Base-by-base conservation (phyloP, 148 eudicot species). In the Agrostemma githago region DNA sequence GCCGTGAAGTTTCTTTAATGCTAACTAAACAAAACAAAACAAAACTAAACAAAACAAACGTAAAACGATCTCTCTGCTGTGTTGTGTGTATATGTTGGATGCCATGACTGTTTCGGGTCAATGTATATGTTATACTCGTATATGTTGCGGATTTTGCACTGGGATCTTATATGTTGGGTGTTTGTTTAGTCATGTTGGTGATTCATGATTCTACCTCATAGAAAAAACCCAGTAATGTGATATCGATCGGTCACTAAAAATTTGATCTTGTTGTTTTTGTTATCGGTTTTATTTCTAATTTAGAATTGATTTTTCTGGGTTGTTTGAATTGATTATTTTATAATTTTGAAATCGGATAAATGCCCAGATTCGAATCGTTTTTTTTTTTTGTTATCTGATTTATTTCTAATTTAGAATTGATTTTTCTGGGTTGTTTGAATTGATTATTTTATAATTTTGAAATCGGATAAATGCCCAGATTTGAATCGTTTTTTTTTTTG, bases 141-240 rank as follows among this genome's bases (percentile, higher is more conserved):
- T 26, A 26, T 26, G 34, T 26, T 26, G 34, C 34, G 34, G 34
- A 26, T 26, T 26, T 26, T 26, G 34, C 34, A 26, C 34, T 26
- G 34, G 34, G 34, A 26, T 26, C 34, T 26, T 26, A 26, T 26
- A 26, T 26, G 34, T 26, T 26, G 1, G 34, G 34, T 26, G 34
- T 26, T 26, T 26, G 34, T 26, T 26, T 26, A 26, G 34, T 26
- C 34, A 26, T 26, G 34, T 26, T 26, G 34, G 34, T 1, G 34
- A 26, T 26, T 26, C 34, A 26, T 26, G 1, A 26, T 26, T 26
- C 34, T 0, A 0, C 34, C 34, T 26, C 34, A 26, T 26, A 26
- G 58, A 82, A 79, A 72, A 82, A 68, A 67, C 86, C 84, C 42
- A 75, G 34, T 72, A 14, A n/a, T 66, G 10, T 51, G 14, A 51